These are phyloP conservation scores for Rhytidiadelphus loreus DNA, from an alignment of 225 moss, liverwort and hornwort genomes.

Conservation along the genomic window DNA sequence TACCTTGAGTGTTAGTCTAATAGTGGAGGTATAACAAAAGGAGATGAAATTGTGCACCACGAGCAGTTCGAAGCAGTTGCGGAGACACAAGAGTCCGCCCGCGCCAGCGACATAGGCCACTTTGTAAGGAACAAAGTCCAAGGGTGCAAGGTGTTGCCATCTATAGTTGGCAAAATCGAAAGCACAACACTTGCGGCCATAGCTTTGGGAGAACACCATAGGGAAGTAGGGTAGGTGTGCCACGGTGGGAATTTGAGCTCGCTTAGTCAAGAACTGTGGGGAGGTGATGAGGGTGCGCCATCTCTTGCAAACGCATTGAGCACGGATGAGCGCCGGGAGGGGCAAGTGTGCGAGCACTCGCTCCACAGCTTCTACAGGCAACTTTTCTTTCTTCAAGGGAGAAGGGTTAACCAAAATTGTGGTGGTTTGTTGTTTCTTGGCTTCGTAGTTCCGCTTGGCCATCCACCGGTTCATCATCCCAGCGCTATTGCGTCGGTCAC, in stretches of 20 bases:
- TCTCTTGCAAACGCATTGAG: slow-evolving; percentile 6
- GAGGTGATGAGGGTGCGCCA: slow-evolving; percentile 6
- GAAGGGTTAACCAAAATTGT: too few relatives aligned
- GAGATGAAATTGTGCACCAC: slow-evolving; percentile 16
- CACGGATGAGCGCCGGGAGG: neutral
- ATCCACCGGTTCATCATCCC: slow-evolving; percentile 34
- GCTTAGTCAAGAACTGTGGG: neutral
- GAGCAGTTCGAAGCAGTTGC: slow-evolving; percentile 30
- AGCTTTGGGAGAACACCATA: slow-evolving; percentile 30
- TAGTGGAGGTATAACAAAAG: neutral
- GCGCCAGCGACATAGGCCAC: slow-evolving; percentile 24
- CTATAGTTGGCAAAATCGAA: slow-evolving; percentile 14
- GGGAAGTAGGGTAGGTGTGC: slow-evolving; percentile 13
- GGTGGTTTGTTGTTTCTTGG: neutral
- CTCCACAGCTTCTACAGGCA: slow-evolving; percentile 15
- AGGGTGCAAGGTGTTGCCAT: slow-evolving; percentile 25
- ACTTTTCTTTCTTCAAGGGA: neutral
- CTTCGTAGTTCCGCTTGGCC: neutral
- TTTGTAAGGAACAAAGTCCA: slow-evolving; percentile 40
- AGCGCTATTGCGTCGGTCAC: neutral
- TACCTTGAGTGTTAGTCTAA: neutral
- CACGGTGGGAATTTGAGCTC: neutral
- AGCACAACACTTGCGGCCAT: slow-evolving; percentile 30
- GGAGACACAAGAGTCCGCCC: slow-evolving; percentile 11
- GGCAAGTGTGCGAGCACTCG: neutral